phyloP scores from a whole-genome alignment of 352 stramenopile genomes.

The Blastocystis sp. region DNA sequence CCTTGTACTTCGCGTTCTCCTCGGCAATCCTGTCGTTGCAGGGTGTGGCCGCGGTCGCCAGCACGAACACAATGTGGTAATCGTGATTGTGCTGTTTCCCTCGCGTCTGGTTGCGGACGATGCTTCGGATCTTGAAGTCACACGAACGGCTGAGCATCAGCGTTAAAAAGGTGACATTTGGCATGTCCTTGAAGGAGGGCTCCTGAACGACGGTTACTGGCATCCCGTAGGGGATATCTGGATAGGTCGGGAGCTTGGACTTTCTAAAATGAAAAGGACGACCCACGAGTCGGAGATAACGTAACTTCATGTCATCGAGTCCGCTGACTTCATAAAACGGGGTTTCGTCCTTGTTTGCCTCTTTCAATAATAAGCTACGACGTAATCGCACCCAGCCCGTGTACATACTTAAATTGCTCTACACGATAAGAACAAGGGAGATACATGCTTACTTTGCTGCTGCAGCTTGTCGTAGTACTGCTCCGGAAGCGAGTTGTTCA shows the following conservation, averaged over 20 bases:
- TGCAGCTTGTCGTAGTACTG: neutral
- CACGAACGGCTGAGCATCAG: constrained; percentile 49
- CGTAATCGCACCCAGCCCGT: neutral
- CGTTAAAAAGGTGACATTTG: constrained; percentile 20
- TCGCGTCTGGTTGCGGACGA: constrained; percentile 19
- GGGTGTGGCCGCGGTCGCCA: neutral
- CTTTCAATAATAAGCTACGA: neutral
- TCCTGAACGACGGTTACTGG: neutral
- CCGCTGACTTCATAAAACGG: neutral
- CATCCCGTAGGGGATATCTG: constrained; percentile 20
- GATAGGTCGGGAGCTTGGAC: neutral
- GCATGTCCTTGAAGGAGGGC: neutral
- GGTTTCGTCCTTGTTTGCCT: neutral
- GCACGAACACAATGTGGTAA: constrained; percentile 44
- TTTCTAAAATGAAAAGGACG: constrained; percentile 34
- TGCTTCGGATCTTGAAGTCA: constrained; percentile 31
- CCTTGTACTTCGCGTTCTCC: neutral
- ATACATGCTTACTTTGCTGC: neutral
- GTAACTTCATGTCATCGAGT: neutral
- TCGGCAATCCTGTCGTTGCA: constrained; percentile 11
- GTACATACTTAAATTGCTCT: neutral
- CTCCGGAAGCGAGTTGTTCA: neutral
- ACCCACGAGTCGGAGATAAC: neutral
- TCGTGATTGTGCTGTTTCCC: neutral
- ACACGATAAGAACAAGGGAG: neutral